These are phyloP conservation scores for Irpex lacteus DNA, from an alignment of 1,284 basidiomycete genomes.

Conservation along the genomic window DNA sequence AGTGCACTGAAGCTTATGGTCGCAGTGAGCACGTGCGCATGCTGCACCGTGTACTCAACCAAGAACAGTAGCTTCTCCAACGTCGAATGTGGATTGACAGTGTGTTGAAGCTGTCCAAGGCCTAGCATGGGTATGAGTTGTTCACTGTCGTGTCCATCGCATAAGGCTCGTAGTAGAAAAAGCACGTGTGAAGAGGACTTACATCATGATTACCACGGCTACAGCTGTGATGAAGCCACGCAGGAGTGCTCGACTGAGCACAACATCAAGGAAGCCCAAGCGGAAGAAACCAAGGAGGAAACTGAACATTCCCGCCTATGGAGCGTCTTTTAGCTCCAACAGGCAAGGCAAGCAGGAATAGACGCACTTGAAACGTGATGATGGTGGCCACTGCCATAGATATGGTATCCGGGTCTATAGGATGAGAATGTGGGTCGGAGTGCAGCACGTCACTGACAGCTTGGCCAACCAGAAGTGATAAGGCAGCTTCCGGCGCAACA, in stretches of 20 bases:
- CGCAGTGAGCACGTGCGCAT: constrained; percentile 66
- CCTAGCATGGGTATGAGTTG: constrained; percentile 85
- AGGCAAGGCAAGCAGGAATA: not conserved
- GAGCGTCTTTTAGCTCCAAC: not conserved
- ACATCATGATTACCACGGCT: constrained; percentile 75
- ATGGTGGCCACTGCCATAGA: constrained; percentile 70
- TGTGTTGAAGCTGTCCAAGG: constrained; percentile 54
- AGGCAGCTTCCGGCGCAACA: constrained; percentile 89
- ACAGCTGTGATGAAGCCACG: constrained; percentile 86
- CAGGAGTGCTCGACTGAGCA: constrained; percentile 85
- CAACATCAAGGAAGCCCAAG: constrained; percentile 92
- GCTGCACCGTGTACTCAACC: constrained; percentile 54
- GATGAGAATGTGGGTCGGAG: constrained; percentile 54
- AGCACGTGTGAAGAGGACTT: constrained; percentile 21
- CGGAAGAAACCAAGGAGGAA: constrained; percentile 86
- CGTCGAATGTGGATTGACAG: constrained; percentile 59
- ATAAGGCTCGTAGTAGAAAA: not conserved
- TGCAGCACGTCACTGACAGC: constrained; percentile 71
- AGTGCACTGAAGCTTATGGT: constrained; percentile 72
- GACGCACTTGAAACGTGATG: constrained; percentile 79
- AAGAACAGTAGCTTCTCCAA: constrained; percentile 79
- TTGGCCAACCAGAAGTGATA: constrained; percentile 88
- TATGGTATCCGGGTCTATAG: constrained; percentile 49
- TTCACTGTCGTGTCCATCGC: constrained; percentile 45
- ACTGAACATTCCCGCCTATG: constrained; percentile 82